A percentile compares a stretch with the other conserved stretches of the same genome.
Evolutionary conservation across 2,329 filamentous ascomycete genomes (phyloP).

Genomic region (Annulohypoxylon truncatum): DNA sequence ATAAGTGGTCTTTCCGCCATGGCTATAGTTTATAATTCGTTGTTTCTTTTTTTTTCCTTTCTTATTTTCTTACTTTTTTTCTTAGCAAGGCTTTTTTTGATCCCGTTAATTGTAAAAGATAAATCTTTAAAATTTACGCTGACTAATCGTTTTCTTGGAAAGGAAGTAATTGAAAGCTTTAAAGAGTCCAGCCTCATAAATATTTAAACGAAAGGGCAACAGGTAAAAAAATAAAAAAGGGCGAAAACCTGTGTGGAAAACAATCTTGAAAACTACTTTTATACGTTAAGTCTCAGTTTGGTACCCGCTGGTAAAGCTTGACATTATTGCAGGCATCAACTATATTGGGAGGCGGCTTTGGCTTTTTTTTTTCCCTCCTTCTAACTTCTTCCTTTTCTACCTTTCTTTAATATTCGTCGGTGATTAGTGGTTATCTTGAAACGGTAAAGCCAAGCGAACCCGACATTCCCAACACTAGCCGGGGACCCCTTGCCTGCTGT

Average conservation of each 20-base stretch:
- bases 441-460: constrained; percentile 41
- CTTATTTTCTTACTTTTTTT: neutral
- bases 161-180: too few species aligned
- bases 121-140: too few species aligned
- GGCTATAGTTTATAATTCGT: too few species aligned
- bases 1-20: too few species aligned
- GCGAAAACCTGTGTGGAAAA: too few species aligned
- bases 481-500: constrained; percentile 19
- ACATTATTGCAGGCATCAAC: neutral
- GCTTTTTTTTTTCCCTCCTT: neutral
- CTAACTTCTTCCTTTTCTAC: neutral
- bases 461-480: neutral
- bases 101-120: neutral
- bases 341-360: neutral
- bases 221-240: too few species aligned
- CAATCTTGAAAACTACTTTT: too few species aligned
- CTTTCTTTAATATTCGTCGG: neutral
- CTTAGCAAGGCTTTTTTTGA: neutral
- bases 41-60: too few species aligned
- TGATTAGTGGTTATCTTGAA: constrained; percentile 28
- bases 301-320: neutral
- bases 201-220: too few species aligned
- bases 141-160: too few species aligned
- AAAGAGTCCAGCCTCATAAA: too few species aligned
- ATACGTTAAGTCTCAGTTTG: too few species aligned